A percentile compares a stretch with the other conserved stretches of the same genome.
Evolutionary conservation across 345 rosid genomes (phyloP).

Genomic region (Eucalyptus urophylla): DNA sequence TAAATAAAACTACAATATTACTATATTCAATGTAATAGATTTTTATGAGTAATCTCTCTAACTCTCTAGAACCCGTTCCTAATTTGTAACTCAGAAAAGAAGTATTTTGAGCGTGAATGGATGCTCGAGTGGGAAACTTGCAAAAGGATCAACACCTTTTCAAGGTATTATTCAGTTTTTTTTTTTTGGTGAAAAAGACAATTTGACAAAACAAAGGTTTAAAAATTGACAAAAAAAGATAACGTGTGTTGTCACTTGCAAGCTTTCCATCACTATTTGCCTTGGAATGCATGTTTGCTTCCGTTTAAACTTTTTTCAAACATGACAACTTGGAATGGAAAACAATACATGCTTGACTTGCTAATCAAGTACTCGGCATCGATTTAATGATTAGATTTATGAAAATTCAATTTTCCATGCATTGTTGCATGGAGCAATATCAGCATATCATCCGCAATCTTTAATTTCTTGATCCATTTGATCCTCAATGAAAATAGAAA

Average conservation of each 20-base stretch:
- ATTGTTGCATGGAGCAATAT: neutral
- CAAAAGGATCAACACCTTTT: neutral
- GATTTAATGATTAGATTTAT: neutral
- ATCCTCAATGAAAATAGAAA: neutral
- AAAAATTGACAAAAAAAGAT: neutral
- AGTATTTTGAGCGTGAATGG: neutral
- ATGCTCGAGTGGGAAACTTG: neutral
- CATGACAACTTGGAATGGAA: neutral
- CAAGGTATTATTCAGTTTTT: neutral
- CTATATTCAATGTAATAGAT: neutral
- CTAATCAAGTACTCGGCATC: neutral
- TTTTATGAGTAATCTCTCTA: neutral
- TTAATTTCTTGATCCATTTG: neutral
- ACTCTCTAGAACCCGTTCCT: neutral
- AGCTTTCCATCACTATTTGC: neutral
- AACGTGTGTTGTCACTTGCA: neutral
- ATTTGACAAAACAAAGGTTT: neutral
- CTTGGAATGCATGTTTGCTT: neutral
- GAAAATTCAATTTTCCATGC: neutral
- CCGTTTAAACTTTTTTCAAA: neutral
- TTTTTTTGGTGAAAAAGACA: neutral
- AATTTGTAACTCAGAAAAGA: neutral
- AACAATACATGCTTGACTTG: neutral
- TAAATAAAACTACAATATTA: neutral
- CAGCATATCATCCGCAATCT: neutral